phyloP scores from a whole-genome alignment of 2,329 filamentous ascomycete species.

The Aspergillus costaricaensis region DNA sequence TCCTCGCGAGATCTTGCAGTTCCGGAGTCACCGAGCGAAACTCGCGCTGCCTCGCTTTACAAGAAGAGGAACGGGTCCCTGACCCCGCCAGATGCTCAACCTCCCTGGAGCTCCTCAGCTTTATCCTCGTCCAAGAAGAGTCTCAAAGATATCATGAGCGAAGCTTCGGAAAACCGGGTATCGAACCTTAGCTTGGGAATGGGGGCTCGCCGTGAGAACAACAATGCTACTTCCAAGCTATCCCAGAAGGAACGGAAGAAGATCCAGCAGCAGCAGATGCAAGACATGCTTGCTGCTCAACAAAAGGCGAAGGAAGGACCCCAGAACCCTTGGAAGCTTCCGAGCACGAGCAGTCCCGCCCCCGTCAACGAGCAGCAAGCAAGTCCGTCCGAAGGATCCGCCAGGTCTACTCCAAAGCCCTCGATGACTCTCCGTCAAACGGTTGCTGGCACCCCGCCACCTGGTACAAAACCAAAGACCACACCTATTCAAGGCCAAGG shows the following conservation, averaged over 20 bases:
- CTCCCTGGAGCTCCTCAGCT: slow-evolving; percentile 56
- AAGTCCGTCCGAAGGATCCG: slow-evolving; percentile 16
- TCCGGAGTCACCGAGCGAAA: slow-evolving; percentile 29
- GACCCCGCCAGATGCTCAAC: slow-evolving; percentile 33
- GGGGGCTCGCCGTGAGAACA: slow-evolving; percentile 47
- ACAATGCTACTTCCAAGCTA: slow-evolving; percentile 59
- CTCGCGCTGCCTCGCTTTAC: slow-evolving; percentile 21
- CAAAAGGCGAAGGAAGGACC: slow-evolving; percentile 38
- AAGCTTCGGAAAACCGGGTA: slow-evolving; percentile 54
- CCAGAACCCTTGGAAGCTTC: slow-evolving; percentile 66
- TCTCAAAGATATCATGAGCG: slow-evolving; percentile 74
- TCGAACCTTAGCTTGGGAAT: slow-evolving; percentile 58
- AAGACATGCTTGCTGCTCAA: slow-evolving; percentile 42
- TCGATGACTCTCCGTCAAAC: slow-evolving; percentile 65
- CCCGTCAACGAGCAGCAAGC: slow-evolving; percentile 31
- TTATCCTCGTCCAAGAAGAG: slow-evolving; percentile 67
- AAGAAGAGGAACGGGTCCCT: slow-evolving; percentile 29
- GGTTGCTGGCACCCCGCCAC: slow-evolving; percentile 49
- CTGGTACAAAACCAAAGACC: slow-evolving; percentile 28
- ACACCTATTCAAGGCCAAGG: slow-evolving; percentile 52
- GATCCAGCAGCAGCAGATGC: slow-evolving; percentile 67
- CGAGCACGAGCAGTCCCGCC: slow-evolving; percentile 19
- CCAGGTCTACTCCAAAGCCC: slow-evolving; percentile 40
- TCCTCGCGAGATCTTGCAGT: slow-evolving; percentile 22
- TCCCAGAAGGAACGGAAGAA: slow-evolving; percentile 93